Percentiles rank a stretch among this genome's conserved stretches.
Evolutionary conservation across 2,329 filamentous ascomycete species (phyloP).

Genomic region (Fusarium albidum): DNA sequence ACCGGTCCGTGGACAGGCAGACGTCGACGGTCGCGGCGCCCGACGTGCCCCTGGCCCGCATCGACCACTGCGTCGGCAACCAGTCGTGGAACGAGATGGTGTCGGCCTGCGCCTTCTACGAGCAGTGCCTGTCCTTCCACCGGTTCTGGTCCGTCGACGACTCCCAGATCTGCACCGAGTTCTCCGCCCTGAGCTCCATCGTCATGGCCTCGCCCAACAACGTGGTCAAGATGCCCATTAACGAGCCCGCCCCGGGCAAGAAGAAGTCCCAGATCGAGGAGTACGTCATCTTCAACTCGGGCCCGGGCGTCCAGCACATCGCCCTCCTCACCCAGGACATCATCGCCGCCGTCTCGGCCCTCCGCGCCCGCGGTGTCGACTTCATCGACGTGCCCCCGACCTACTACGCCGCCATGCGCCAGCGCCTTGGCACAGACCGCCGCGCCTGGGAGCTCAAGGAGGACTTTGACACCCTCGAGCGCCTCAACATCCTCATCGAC

Average conservation of each 20-base stretch:
- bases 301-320: constrained; percentile 92
- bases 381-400: constrained; percentile 90
- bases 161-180: constrained; percentile 90
- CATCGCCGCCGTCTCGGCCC: constrained; percentile 75
- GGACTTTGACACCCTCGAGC: constrained; percentile 79
- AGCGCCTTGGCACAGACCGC: constrained; percentile 72
- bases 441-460: constrained; percentile 74
- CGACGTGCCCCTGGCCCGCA: constrained; percentile 71
- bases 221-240: constrained; percentile 97
- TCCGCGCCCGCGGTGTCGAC: constrained; percentile 88
- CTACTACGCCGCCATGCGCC: constrained; percentile 82
- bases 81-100: constrained; percentile 93
- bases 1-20: constrained; percentile 61
- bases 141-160: constrained; percentile 98
- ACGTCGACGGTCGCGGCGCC: constrained; percentile 61
- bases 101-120: constrained; percentile 76
- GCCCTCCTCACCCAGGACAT: constrained; percentile 86
- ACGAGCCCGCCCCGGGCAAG: constrained; percentile 90
- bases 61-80: constrained; percentile 98
- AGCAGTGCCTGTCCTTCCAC: constrained; percentile 89
- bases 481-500: constrained; percentile 89
- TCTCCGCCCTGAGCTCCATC: constrained; percentile 85
- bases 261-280: constrained; percentile 96
- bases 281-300: constrained; percentile 88
- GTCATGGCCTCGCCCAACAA: constrained; percentile 91